Percentiles rank a stretch among this genome's conserved stretches.
Conservation (phyloP, 495 filamentous ascomycete species). For the Penicillium nucicola region DNA sequence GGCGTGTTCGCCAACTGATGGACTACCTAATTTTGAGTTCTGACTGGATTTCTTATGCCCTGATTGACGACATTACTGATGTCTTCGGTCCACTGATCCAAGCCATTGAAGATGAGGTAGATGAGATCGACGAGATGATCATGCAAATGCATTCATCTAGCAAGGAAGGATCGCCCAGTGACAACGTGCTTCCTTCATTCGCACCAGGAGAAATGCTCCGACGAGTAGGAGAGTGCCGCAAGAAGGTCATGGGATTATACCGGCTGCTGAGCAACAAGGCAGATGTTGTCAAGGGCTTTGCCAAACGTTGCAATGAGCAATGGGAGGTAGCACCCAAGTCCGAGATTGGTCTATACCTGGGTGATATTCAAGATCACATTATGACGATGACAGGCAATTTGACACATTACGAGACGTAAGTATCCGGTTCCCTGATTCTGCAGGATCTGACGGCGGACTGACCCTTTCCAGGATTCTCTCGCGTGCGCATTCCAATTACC, state of each 20-base stretch:
- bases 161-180: constrained; percentile 34
- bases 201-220: constrained; percentile 79
- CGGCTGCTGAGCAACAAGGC: constrained; percentile 93
- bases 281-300: constrained; percentile 97
- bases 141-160: constrained; percentile 66
- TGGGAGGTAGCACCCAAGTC: constrained; percentile 94
- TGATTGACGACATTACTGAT: constrained; percentile 98
- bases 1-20: constrained; percentile 86
- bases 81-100: constrained; percentile 89
- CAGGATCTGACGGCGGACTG: neutral
- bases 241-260: constrained; percentile 95
- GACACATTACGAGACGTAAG: constrained; percentile 92
- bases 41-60: constrained; percentile 97
- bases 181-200: constrained; percentile 39
- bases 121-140: constrained; percentile 82
- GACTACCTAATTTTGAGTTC: constrained; percentile 91
- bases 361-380: constrained; percentile 98
- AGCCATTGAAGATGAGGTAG: constrained; percentile 82
- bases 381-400: constrained; percentile 97
- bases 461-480: constrained; percentile 69
- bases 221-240: constrained; percentile 86
- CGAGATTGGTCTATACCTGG: constrained; percentile 93
- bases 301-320: constrained; percentile 97
- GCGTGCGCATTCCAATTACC: constrained; percentile 91
- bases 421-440: constrained; percentile 5